Evolutionary conservation across 352 stramenopile species (phyloP).

Genomic region (Phytophthora fragariaefolia): DNA sequence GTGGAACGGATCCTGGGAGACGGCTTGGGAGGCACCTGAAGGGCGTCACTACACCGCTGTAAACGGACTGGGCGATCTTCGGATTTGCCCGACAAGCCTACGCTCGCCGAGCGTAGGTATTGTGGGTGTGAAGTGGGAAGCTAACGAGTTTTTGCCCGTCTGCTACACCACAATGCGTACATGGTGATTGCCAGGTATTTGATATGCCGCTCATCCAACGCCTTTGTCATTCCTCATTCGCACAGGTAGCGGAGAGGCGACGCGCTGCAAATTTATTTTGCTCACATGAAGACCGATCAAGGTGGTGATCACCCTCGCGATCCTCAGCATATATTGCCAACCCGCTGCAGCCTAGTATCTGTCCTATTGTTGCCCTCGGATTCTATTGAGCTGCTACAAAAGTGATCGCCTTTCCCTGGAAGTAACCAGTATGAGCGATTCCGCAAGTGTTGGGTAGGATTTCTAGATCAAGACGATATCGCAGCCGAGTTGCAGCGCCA

Average conservation of each 20-base stretch:
- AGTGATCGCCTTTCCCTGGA: slow-evolving; percentile 11
- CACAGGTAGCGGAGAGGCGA: neutral
- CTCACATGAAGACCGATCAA: too few species aligned
- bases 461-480: slow-evolving; percentile 9
- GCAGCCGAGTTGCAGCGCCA: slow-evolving; percentile 15
- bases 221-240: neutral
- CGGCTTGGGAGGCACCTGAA: too few species aligned
- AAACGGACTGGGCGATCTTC: too few species aligned
- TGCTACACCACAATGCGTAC: too few species aligned
- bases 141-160: too few species aligned
- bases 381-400: neutral
- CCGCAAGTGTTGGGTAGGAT: neutral
- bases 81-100: too few species aligned
- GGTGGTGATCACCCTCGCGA: too few species aligned
- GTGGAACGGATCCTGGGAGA: too few species aligned
- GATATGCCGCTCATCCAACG: neutral
- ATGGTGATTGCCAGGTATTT: neutral
- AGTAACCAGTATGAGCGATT: slow-evolving; percentile 20
- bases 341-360: neutral
- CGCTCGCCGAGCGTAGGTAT: too few species aligned
- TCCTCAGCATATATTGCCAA: slow-evolving; percentile 1
- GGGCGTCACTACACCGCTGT: too few species aligned
- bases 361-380: slow-evolving; percentile 2
- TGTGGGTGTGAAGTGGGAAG: too few species aligned
- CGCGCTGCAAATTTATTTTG: neutral